Conservation (phyloP, 768 basidiomycete genomes). For the Amyloporia xantha region DNA sequence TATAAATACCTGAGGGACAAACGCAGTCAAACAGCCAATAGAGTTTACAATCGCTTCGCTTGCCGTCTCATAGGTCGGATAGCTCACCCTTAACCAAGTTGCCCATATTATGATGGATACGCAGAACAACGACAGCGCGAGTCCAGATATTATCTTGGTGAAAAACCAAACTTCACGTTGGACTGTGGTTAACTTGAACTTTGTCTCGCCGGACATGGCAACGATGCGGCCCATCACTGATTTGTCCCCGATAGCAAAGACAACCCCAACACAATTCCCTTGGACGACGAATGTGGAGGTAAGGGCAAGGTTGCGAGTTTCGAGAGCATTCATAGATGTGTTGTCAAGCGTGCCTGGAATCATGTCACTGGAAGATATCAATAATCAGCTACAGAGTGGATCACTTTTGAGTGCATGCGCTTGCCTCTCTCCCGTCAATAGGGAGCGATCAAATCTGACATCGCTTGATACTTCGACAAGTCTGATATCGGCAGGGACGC, state of each 20-base stretch:
- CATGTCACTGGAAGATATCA: slow-evolving; percentile 33
- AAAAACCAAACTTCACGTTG: slow-evolving; percentile 45
- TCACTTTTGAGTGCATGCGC: slow-evolving; percentile 5
- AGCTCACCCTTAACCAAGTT: slow-evolving; percentile 34
- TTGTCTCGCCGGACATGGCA: slow-evolving; percentile 41
- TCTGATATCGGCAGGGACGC: slow-evolving; percentile 65
- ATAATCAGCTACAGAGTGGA: slow-evolving; percentile 13
- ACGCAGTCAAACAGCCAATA: slow-evolving; percentile 45
- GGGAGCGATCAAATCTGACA: slow-evolving; percentile 53
- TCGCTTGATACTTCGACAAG: slow-evolving; percentile 57
- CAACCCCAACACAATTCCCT: slow-evolving; percentile 42
- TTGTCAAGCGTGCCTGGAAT: slow-evolving; percentile 39
- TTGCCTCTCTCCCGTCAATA: slow-evolving; percentile 58
- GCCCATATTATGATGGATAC: slow-evolving; percentile 31
- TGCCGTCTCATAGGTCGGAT: slow-evolving; percentile 41
- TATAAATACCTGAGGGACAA: slow-evolving; percentile 48
- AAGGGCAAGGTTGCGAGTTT: slow-evolving; percentile 54
- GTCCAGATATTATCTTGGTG: slow-evolving; percentile 42
- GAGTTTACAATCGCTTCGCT: slow-evolving; percentile 47
- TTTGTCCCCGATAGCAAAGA: slow-evolving; percentile 42
- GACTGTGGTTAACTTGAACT: slow-evolving; percentile 40
- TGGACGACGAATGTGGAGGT: slow-evolving; percentile 49
- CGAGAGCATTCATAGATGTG: slow-evolving; percentile 23
- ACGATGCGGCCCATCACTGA: slow-evolving; percentile 46
- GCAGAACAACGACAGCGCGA: slow-evolving; percentile 34